A percentile compares a stretch with the other conserved stretches of the same genome.
phyloP scores from a whole-genome alignment of 1,284 basidiomycete genomes.

The Tilletia indica region DNA sequence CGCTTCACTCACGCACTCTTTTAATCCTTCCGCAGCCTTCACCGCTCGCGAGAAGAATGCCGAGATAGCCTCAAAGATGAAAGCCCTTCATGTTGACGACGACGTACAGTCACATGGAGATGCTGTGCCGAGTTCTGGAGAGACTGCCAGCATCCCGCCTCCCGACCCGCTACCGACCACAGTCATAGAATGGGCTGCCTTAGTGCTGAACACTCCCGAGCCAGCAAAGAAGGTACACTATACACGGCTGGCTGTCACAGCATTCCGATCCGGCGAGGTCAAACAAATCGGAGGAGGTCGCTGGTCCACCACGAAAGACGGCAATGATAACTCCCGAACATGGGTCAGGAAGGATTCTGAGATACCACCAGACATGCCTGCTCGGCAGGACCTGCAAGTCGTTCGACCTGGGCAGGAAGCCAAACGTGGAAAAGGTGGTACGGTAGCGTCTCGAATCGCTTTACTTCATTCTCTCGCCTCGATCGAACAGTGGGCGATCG shows the following conservation, averaged over 20 bases:
- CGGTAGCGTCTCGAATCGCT: slow-evolving; percentile 67
- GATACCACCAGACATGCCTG: slow-evolving; percentile 68
- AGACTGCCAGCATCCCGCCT: slow-evolving; percentile 19
- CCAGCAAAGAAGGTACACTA: slow-evolving; percentile 71
- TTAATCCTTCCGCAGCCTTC: not conserved
- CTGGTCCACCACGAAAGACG: slow-evolving; percentile 25
- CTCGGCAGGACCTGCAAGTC: slow-evolving; percentile 62
- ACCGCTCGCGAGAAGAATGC: not conserved
- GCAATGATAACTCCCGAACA: slow-evolving; percentile 15
- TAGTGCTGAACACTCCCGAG: slow-evolving; percentile 71
- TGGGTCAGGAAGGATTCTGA: slow-evolving; percentile 37
- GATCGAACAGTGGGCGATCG: slow-evolving; percentile 81
- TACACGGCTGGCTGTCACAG: slow-evolving; percentile 68
- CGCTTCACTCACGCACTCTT: not conserved
- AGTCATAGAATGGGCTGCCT: slow-evolving; percentile 71
- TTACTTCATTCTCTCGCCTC: slow-evolving; percentile 81
- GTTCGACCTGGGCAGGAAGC: slow-evolving; percentile 68
- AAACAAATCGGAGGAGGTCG: slow-evolving; percentile 63
- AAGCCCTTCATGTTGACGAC: slow-evolving; percentile 50
- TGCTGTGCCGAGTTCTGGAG: slow-evolving; percentile 26
- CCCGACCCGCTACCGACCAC: slow-evolving; percentile 57
- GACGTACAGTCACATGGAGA: slow-evolving; percentile 61
- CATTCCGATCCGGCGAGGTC: slow-evolving; percentile 70
- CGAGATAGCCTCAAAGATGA: not conserved
- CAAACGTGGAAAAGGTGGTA: slow-evolving; percentile 63